Conservation (phyloP, 2,329 filamentous ascomycete species). For the Ceratocystis harringtonii region DNA sequence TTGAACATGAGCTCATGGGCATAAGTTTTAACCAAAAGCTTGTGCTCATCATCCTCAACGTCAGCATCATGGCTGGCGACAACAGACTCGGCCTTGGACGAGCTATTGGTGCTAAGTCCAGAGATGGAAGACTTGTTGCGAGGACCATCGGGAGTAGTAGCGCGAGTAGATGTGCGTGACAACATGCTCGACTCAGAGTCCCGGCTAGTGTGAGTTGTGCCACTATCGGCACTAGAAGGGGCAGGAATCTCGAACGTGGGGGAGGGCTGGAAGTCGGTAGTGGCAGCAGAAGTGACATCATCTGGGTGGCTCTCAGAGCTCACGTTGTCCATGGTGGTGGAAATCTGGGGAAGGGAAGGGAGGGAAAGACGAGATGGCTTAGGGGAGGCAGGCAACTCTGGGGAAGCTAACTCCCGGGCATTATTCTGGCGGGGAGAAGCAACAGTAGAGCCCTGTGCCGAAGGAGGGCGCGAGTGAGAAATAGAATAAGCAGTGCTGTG, state of each 20-base stretch:
- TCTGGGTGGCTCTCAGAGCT: slow-evolving; percentile 29
- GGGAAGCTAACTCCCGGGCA: background rate
- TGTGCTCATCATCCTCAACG: slow-evolving; percentile 62
- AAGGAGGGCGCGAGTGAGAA: slow-evolving; percentile 25
- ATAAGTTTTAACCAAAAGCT: slow-evolving; percentile 79
- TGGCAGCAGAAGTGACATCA: slow-evolving; percentile 9
- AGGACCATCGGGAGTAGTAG: slow-evolving; percentile 66
- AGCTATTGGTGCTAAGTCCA: slow-evolving; percentile 52
- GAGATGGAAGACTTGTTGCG: slow-evolving; percentile 47
- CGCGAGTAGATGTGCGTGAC: slow-evolving; percentile 72
- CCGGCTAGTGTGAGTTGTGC: slow-evolving; percentile 62
- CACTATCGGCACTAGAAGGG: slow-evolving; percentile 62
- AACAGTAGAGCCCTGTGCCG: slow-evolving; percentile 30
- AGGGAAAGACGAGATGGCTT: slow-evolving; percentile 32
- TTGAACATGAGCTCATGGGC: slow-evolving; percentile 86
- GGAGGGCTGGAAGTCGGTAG: slow-evolving; percentile 33
- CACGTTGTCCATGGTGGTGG: slow-evolving; percentile 37
- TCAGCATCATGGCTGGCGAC: slow-evolving; percentile 49
- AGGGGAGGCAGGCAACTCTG: background rate
- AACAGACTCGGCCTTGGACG: slow-evolving; percentile 27
- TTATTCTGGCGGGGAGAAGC: background rate
- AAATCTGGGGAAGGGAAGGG: slow-evolving; percentile 43
- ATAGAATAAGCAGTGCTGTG: background rate
- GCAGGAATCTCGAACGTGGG: slow-evolving; percentile 55
- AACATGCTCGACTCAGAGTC: slow-evolving; percentile 68